Evolutionary conservation across 371 early-diverging fungal species (phyloP).

Genomic region (Mucor indicus): DNA sequence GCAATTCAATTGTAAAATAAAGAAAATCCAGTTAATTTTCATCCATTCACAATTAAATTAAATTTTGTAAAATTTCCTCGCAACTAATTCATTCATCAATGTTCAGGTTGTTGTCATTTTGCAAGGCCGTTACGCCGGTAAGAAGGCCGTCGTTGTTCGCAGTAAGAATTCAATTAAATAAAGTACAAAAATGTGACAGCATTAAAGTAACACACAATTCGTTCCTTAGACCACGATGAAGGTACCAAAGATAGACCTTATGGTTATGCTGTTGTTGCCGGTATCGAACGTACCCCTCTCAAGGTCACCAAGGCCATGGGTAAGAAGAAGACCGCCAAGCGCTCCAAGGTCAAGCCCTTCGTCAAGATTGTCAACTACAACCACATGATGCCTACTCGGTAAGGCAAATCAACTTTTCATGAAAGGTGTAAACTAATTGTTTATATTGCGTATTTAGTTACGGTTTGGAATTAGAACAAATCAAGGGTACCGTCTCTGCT

Average conservation of each 20-base stretch:
- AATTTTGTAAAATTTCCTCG: too few species aligned
- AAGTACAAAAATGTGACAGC: too few species aligned
- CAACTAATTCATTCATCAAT: too few species aligned
- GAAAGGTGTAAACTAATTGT: too few species aligned
- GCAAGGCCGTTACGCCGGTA: slow-evolving; percentile 96
- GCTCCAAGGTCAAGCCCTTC: slow-evolving; percentile 97
- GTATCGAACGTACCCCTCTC: slow-evolving; percentile 93
- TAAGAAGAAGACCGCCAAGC: slow-evolving; percentile 91
- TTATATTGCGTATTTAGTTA: slow-evolving; percentile 49
- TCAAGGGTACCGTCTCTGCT: slow-evolving; percentile 83
- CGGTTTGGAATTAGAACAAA: slow-evolving; percentile 79
- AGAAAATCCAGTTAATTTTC: too few species aligned
- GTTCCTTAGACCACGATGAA: too few species aligned
- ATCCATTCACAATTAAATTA: not conserved
- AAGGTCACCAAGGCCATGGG: slow-evolving; percentile 95
- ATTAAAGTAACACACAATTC: too few species aligned
- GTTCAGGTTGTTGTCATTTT: slow-evolving; percentile 93
- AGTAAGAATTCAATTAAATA: slow-evolving; percentile 59
- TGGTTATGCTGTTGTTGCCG: too few species aligned
- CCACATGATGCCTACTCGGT: slow-evolving; percentile 99
- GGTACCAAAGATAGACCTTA: too few species aligned
- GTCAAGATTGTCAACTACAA: slow-evolving; percentile 98
- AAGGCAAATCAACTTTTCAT: too few species aligned
- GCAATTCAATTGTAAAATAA: not conserved
- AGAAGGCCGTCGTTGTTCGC: slow-evolving; percentile 98